phyloP scores from a whole-genome alignment of 495 filamentous ascomycete genomes.

The Recurvomyces mirabilis region DNA sequence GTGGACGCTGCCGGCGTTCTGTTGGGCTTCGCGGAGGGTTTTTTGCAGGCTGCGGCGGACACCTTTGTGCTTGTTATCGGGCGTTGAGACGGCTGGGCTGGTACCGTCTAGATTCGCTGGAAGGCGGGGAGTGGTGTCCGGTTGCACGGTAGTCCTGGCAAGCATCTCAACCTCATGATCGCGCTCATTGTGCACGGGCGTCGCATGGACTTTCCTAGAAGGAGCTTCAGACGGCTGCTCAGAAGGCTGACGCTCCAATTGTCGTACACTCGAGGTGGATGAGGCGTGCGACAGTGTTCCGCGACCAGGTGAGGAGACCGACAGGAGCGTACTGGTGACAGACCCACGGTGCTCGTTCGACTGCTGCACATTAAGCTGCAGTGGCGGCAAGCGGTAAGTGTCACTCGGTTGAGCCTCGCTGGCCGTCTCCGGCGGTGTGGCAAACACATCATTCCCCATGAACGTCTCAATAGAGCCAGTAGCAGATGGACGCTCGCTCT shows the following conservation, averaged over 20 bases:
- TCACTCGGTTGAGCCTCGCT: background rate
- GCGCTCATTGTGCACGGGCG: slow-evolving; percentile 1
- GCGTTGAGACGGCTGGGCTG: slow-evolving; percentile 29
- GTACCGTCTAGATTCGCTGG: slow-evolving; percentile 37
- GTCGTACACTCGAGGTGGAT: slow-evolving; percentile 10
- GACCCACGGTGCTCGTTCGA: slow-evolving; percentile 9
- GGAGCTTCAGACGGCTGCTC: background rate
- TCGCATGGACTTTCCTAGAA: background rate
- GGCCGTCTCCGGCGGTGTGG: slow-evolving; percentile 15
- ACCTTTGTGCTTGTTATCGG: slow-evolving; percentile 34
- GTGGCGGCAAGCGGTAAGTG: slow-evolving; percentile 12
- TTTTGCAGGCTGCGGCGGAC: slow-evolving; percentile 85
- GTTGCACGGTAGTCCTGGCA: slow-evolving; percentile 19
- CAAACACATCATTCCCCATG: slow-evolving; percentile 15
- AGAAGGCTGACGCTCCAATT: background rate
- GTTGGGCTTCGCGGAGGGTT: slow-evolving; percentile 70
- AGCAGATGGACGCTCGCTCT: slow-evolving; percentile 8
- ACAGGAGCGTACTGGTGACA: slow-evolving; percentile 15
- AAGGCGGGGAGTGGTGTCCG: slow-evolving; percentile 33
- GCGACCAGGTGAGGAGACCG: slow-evolving; percentile 5
- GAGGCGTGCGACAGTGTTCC: slow-evolving; percentile 14
- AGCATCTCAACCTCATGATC: slow-evolving; percentile 17
- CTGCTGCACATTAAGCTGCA: slow-evolving; percentile 16
- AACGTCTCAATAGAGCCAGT: slow-evolving; percentile 10
- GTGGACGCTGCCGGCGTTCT: slow-evolving; percentile 40